Base-by-base conservation (phyloP, 2,329 filamentous ascomycete species). In the Helotiales sp. region DNA sequence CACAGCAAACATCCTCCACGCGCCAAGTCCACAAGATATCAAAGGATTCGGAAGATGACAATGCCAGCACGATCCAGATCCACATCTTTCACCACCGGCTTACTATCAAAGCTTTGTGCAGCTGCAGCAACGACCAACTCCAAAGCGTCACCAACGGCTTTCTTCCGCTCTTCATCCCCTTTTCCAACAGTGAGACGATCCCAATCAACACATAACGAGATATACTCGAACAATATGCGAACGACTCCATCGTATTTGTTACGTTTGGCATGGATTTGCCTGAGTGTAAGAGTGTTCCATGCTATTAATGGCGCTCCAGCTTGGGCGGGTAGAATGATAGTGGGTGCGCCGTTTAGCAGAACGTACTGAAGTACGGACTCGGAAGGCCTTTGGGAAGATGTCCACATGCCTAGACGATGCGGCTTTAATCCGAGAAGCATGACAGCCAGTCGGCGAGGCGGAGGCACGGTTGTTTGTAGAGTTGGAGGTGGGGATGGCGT, bases 11-110 rank as follows among this genome's bases (percentile, higher is more conserved):
- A n/a, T n/a, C n/a, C n/a, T n/a, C n/a, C n/a, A n/a, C n/a, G n/a
- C n/a, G n/a, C n/a, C 34, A 36, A 36, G 34, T 15, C 5, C 34
- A 36, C 33, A 36, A 36, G 19, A 29, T 12, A 54, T 60, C 36
- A 57, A 51, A 47, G 53, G 13, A 60, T 57, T 40, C 57, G 40
- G 34, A 53, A 60, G 29, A 56, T 52, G 31, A 56, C 57, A 56
- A 60, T 60, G 33, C 57, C 57, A 36, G 57, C 57, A 24, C 57
- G 53, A 51, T 60, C 57, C 50, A 56, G 36, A 54, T 60, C 57
- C 3, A 60, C 49, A 54, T 60, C 50, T 44, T 60, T 57, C 54
- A 12, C 51, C 27, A 60, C 57, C 17, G 40, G 49, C 29, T 60
- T 60, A 47, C 57, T 56, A 46, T 56, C 57, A 29, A 44, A 42